phyloP scores from a whole-genome alignment of 768 basidiomycete species.

The Termitomyces sp. region DNA sequence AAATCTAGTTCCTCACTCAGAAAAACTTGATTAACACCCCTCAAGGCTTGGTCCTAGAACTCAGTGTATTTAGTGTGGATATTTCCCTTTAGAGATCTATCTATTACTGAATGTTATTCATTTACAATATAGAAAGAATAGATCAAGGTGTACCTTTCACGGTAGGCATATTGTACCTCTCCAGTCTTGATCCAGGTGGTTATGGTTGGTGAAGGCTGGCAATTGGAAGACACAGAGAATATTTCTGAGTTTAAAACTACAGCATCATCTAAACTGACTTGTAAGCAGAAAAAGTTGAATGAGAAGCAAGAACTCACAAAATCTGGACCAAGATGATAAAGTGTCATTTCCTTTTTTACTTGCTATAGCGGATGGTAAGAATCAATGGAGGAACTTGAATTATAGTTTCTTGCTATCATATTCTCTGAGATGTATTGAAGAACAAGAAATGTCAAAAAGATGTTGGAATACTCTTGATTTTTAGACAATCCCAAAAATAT shows the following conservation, averaged over 20 bases:
- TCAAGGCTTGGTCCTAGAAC: constrained; percentile 75
- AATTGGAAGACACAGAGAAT: constrained; percentile 83
- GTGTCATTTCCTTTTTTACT: constrained; percentile 80
- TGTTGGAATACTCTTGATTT: too few relatives aligned
- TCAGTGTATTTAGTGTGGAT: constrained; percentile 43
- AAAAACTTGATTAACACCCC: background rate
- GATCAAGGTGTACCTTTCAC: constrained; percentile 58
- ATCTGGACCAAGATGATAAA: constrained; percentile 90
- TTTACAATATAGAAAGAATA: background rate
- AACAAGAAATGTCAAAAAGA: too few relatives aligned
- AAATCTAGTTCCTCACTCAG: background rate
- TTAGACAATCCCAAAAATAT: too few relatives aligned
- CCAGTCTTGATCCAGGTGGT: constrained; percentile 83
- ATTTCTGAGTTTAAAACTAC: constrained; percentile 86
- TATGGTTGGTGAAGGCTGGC: constrained; percentile 71
- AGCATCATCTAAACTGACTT: constrained; percentile 58
- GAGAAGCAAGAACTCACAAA: constrained; percentile 44
- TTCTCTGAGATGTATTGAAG: too few relatives aligned
- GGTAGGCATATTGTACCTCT: constrained; percentile 82
- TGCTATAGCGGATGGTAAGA: constrained; percentile 41
- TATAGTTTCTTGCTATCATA: too few relatives aligned
- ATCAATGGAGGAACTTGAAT: background rate
- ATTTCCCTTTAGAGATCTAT: background rate
- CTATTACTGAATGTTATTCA: too few relatives aligned
- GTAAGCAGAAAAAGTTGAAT: background rate